phyloP scores from a whole-genome alignment of 371 early-diverging fungal species.

The Mortierella sp. region DNA sequence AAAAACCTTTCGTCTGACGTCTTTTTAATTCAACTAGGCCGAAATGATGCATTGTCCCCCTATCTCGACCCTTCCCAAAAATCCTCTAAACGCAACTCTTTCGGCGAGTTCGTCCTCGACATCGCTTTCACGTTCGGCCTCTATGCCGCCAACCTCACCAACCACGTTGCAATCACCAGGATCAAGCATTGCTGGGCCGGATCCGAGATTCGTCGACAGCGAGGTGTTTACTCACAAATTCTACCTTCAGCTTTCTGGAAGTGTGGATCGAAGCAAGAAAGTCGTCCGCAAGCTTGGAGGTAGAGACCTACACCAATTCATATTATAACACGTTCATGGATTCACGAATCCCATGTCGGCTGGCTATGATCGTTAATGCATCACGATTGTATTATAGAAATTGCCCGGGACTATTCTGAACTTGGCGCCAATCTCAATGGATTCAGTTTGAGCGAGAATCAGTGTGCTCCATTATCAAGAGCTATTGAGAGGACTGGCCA shows the following conservation, averaged over 20 bases:
- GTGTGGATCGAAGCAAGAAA: conserved; percentile 68
- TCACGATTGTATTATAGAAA: conserved; percentile 33
- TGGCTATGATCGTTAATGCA: too few species aligned
- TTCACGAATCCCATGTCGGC: too few species aligned
- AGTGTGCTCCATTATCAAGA: conserved; percentile 68
- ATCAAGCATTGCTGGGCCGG: conserved; percentile 54
- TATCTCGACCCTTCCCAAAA: conserved; percentile 71
- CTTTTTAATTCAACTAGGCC: conserved; percentile 60
- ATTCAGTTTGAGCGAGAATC: conserved; percentile 87
- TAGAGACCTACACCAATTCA: conserved; percentile 28
- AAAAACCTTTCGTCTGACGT: too few species aligned
- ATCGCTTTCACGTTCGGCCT: conserved; percentile 29
- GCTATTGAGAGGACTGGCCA: conserved; percentile 92
- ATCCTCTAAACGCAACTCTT: conserved; percentile 61
- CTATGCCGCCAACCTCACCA: conserved; percentile 13
- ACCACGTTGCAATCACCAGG: conserved; percentile 41
- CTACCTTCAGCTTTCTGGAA: conserved; percentile 65
- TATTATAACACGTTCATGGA: background rate
- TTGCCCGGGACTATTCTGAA: conserved; percentile 84
- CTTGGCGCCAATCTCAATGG: conserved; percentile 94
- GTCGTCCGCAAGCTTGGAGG: conserved; percentile 69
- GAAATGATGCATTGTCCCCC: conserved; percentile 76
- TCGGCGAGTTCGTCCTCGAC: conserved; percentile 43
- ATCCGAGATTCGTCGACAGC: conserved; percentile 77
- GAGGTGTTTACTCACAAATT: conserved; percentile 76